A percentile compares a stretch with the other conserved stretches of the same genome.
phyloP scores from a whole-genome alignment of 2,329 filamentous ascomycete species.

The Clonostachys rhizophaga region DNA sequence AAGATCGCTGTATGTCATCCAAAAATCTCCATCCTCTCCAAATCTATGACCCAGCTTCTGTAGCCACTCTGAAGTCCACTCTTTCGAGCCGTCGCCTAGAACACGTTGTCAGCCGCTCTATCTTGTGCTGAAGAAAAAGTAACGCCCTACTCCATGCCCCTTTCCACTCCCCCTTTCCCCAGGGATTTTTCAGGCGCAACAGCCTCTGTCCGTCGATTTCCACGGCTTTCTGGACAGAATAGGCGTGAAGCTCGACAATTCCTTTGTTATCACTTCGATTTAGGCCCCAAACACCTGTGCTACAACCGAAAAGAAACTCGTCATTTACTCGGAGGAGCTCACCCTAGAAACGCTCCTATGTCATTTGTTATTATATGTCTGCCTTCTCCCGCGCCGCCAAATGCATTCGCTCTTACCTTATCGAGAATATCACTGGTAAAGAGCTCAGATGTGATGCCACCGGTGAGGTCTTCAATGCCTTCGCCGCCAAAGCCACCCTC shows the following conservation, averaged over 20 bases:
- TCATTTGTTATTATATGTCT: constrained; percentile 12
- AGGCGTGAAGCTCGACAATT: constrained; percentile 55
- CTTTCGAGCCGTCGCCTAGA: constrained; percentile 66
- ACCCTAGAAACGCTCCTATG: constrained; percentile 59
- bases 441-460: constrained; percentile 63
- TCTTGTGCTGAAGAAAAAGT: neutral
- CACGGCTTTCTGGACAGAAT: constrained; percentile 57
- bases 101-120: constrained; percentile 5
- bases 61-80: constrained; percentile 81
- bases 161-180: constrained; percentile 77
- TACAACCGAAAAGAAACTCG: constrained; percentile 67
- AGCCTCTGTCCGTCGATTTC: constrained; percentile 54
- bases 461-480: constrained; percentile 55
- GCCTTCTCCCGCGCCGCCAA: too few relatives aligned
- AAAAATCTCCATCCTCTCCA: constrained; percentile 68
- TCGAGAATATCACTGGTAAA: constrained; percentile 66
- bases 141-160: constrained; percentile 60
- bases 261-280: constrained; percentile 41
- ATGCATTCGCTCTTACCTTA: constrained; percentile 27
- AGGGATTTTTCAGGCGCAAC: constrained; percentile 68
- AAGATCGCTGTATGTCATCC: constrained; percentile 55
- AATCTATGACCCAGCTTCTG: constrained; percentile 68
- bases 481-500: constrained; percentile 65
- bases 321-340: constrained; percentile 74
- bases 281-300: constrained; percentile 33